Evolutionary conservation across 345 rosid genomes (phyloP), one percentile per base, ranked within the genome.

Genomic region (Melaleuca alternifolia): DNA sequence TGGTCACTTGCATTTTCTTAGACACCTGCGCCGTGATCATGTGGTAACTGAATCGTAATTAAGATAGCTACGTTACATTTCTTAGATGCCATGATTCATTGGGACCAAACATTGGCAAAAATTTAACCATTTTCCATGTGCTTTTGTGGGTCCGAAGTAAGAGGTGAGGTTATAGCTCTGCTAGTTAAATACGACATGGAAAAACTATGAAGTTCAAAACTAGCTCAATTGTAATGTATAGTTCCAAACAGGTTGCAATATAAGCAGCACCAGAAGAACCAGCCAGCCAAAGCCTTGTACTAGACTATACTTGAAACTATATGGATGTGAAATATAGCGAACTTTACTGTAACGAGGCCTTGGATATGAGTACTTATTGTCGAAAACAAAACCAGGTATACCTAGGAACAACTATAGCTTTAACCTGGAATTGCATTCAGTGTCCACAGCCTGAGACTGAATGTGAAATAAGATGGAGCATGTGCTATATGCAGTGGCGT

Each of bases 391-490:
- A 71, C 13, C 18, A 37, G 79, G 50, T 23, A 54, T 52, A 44
- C 9, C 14, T 4, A 11, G 26, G 10, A 30, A 83, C 33, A 54
- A 41, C 85, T 82, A 91, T 11, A 92, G 65, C 84, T 87, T 89
- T 82, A 93, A 76, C 62, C 82, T 84, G 13, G 93, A 87, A 15
- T 26, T 46, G 84, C 93, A 91, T 7, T 81, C 76, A 44, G 90
- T 59, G 11, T 85, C 77, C 51, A 77, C 50, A 9, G 81, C 59
- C 30, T 28, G 87, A 10, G 87, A 51, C 13, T 1, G 26, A 14
- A 91, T n/a, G 56, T 82, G 85, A 26, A 93, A 13, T 82, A 86
- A 71, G 54, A 93, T 86, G 20, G 87, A 48, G 85, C 93, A 91
- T 6, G 85, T 79, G 53, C 77, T 88, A 33, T 48, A 33, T 52